These are phyloP conservation scores for Cordyceps farinosa DNA, from an alignment of 2,329 filamentous ascomycete species.

Conservation along the genomic window DNA sequence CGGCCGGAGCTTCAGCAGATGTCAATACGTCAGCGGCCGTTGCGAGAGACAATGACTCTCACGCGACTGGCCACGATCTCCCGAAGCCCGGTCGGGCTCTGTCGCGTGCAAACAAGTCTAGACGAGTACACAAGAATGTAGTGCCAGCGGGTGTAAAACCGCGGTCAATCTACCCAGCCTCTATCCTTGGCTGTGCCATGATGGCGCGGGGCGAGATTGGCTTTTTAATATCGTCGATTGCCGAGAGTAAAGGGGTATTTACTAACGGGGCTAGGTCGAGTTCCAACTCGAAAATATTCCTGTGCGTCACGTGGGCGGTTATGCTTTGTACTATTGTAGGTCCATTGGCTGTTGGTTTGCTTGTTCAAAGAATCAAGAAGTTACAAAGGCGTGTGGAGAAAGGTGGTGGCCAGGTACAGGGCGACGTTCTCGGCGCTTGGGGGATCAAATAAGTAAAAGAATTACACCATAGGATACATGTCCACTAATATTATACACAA, in stretches of 20 bases:
- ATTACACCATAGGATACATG: too few relatives aligned
- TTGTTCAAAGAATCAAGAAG: slow-evolving; percentile 41
- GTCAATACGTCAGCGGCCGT: too few relatives aligned
- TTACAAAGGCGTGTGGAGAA: slow-evolving; percentile 26
- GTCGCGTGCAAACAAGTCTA: not conserved
- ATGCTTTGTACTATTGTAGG: slow-evolving; percentile 52
- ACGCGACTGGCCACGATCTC: not conserved
- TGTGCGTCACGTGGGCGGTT: slow-evolving; percentile 55
- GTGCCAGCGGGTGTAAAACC: slow-evolving; percentile 40
- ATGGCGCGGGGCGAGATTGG: slow-evolving; percentile 76
- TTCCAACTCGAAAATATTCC: slow-evolving; percentile 42
- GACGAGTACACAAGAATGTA: not conserved
- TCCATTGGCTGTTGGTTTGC: slow-evolving; percentile 45
- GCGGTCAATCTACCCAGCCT: slow-evolving; percentile 62
- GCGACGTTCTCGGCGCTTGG: not conserved
- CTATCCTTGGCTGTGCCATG: slow-evolving; percentile 66
- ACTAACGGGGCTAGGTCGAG: slow-evolving; percentile 3
- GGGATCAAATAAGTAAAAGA: not conserved
- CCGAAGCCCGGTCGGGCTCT: not conserved
- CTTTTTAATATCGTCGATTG: slow-evolving; percentile 69
- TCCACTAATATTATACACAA: not conserved
- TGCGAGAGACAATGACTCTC: not conserved
- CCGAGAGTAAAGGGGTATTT: slow-evolving; percentile 51
- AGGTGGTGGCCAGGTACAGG: slow-evolving; percentile 7
- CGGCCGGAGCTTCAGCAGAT: not conserved